A percentile compares a stretch with the other conserved stretches of the same genome.
Evolutionary conservation across 495 filamentous ascomycete species (phyloP).

Genomic region (Daldinia concentrica): DNA sequence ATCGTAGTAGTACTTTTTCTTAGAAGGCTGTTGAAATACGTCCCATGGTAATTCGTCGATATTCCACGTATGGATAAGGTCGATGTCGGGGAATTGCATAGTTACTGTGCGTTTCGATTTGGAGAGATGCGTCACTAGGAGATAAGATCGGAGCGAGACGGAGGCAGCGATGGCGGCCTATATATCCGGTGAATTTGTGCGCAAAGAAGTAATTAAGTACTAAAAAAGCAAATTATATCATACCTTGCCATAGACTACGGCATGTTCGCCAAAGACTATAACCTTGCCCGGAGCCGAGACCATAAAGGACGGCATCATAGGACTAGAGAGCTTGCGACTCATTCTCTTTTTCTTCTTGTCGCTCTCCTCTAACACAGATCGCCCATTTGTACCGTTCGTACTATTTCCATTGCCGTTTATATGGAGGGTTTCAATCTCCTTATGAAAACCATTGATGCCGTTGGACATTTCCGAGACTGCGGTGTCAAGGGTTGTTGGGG

Average conservation of each 20-base stretch:
- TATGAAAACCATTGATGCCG: conserved; percentile 47
- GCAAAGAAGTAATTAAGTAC: neutral
- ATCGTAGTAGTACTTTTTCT: conserved; percentile 94
- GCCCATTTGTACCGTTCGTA: conserved; percentile 29
- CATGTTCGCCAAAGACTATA: conserved; percentile 96
- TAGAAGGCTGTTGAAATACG: conserved; percentile 76
- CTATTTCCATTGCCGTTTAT: conserved; percentile 29
- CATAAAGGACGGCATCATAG: conserved; percentile 88
- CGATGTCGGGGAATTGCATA: conserved; percentile 86
- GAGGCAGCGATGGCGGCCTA: conserved; percentile 91
- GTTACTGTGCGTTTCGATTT: conserved; percentile 87
- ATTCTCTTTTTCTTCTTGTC: conserved; percentile 44
- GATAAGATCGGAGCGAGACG: conserved; percentile 92
- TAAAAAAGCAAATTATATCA: conserved; percentile 18
- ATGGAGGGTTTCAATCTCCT: conserved; percentile 36
- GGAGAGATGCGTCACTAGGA: conserved; percentile 88
- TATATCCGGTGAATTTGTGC: conserved; percentile 18
- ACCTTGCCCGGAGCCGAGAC: conserved; percentile 97
- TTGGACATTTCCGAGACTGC: conserved; percentile 44
- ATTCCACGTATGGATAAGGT: conserved; percentile 87
- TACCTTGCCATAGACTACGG: conserved; percentile 93
- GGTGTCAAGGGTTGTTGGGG: conserved; percentile 30
- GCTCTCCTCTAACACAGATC: conserved; percentile 34
- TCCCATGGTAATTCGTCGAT: conserved; percentile 90
- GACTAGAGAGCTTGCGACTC: conserved; percentile 63